These are phyloP conservation scores for Teunomyces kruisii DNA, from an alignment of 805 yeast genomes.

Conservation along the genomic window DNA sequence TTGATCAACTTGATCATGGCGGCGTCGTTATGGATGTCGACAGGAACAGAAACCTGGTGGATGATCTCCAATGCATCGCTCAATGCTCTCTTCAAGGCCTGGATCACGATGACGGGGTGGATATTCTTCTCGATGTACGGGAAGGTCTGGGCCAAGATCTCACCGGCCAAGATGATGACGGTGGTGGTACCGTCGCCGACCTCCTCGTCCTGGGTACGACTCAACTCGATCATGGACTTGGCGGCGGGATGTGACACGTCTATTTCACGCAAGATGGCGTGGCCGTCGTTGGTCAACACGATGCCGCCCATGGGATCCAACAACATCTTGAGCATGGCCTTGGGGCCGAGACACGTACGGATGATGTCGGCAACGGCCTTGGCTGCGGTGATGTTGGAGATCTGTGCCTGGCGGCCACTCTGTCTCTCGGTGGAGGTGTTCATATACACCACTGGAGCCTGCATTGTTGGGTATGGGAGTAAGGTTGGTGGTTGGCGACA, in stretches of 20 bases:
- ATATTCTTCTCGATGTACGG: slow-evolving; percentile 93
- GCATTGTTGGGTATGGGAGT: slow-evolving; percentile 27
- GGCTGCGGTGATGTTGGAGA: slow-evolving; percentile 98
- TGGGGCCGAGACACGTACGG: slow-evolving; percentile 97
- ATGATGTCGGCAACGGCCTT: slow-evolving; percentile 97
- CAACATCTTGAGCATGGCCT: slow-evolving; percentile 97
- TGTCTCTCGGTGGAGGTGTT: slow-evolving; percentile 90
- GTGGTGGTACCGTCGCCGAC: slow-evolving; percentile 99
- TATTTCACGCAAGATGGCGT: slow-evolving; percentile 94
- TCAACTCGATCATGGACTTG: slow-evolving; percentile 94
- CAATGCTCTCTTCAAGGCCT: slow-evolving; percentile 88
- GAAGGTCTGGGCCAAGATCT: slow-evolving; percentile 90
- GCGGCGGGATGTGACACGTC: slow-evolving; percentile 99
- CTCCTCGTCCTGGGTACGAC: slow-evolving; percentile 97
- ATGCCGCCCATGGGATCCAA: slow-evolving; percentile 97
- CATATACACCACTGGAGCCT: slow-evolving; percentile 49
- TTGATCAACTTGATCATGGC: slow-evolving; percentile 85
- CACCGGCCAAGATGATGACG: slow-evolving; percentile 96
- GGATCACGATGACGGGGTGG: slow-evolving; percentile 95
- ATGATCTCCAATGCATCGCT: slow-evolving; percentile 88
- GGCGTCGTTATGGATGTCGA: slow-evolving; percentile 77
- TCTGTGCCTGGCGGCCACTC: slow-evolving; percentile 95
- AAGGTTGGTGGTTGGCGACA: slow-evolving; percentile 1
- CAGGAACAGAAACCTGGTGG: slow-evolving; percentile 77
- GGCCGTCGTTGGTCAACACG: slow-evolving; percentile 97